These are phyloP conservation scores for Penicillium sp. DNA, from an alignment of 2,329 filamentous ascomycete genomes.

Conservation along the genomic window DNA sequence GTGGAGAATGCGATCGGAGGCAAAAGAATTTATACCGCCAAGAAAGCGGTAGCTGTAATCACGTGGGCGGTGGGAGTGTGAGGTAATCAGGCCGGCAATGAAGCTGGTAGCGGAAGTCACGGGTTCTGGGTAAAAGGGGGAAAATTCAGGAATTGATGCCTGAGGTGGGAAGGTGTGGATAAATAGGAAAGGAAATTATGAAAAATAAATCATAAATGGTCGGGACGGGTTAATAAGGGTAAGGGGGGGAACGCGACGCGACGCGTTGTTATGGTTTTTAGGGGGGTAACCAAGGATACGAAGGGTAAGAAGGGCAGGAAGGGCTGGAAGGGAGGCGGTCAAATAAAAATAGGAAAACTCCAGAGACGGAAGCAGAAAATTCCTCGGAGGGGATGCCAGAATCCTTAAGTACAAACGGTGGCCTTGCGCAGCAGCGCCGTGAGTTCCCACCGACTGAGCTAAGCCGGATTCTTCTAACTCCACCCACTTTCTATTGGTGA, in stretches of 20 bases:
- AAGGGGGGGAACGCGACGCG: conserved; percentile 9
- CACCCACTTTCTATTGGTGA: conserved; percentile 14
- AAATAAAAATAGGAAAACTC: conserved; percentile 15
- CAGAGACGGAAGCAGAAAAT: conserved; percentile 22
- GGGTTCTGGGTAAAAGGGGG: background rate
- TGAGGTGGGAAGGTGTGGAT: conserved; percentile 7
- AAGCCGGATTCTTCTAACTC: conserved; percentile 12
- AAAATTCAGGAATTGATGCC: conserved; percentile 5
- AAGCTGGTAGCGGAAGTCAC: conserved; percentile 4
- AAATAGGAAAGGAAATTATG: conserved; percentile 5
- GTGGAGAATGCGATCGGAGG: conserved; percentile 39
- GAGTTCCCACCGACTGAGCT: conserved; percentile 23
- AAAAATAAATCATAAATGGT: conserved; percentile 14
- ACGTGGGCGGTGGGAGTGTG: conserved; percentile 32
- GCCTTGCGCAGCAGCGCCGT: conserved; percentile 8
- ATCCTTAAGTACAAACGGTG: conserved; percentile 26
- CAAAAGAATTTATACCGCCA: conserved; percentile 42
- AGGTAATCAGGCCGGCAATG: background rate
- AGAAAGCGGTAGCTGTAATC: conserved; percentile 32
- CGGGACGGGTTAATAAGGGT: conserved; percentile 8
- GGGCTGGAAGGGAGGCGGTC: conserved; percentile 12
- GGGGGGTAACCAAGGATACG: conserved; percentile 17
- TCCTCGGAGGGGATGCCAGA: conserved; percentile 22
- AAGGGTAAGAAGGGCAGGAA: background rate
- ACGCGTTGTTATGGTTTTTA: conserved; percentile 16